These are phyloP conservation scores for Nepenthes mirabilis DNA, from an alignment of 148 eudicot species.

Conservation along the genomic window DNA sequence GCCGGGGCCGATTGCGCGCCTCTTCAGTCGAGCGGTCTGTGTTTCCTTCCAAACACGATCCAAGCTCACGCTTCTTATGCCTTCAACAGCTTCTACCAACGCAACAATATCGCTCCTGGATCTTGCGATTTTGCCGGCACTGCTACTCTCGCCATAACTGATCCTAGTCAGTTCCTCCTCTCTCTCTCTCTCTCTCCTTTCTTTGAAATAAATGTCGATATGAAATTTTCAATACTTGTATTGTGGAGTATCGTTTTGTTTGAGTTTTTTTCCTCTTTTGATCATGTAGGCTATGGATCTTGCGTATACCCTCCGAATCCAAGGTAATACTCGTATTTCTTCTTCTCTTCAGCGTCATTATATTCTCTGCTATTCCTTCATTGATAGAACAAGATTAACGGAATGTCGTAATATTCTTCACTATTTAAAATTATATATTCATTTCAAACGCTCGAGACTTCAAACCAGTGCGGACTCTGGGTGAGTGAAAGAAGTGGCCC, in stretches of 20 bases:
- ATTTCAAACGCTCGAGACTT: no score
- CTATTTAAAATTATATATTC: no score
- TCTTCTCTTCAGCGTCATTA: no score
- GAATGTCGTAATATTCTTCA: no score
- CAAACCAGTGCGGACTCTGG: no score
- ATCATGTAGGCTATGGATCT: conserved; percentile 49
- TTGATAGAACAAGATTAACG: no score
- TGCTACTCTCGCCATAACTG: conserved; percentile 53
- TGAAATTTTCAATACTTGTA: neutral
- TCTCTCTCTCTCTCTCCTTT: neutral
- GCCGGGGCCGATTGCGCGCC: conserved; percentile 63
- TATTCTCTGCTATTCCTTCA: no score
- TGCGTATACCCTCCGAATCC: conserved; percentile 62
- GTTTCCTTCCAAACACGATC: conserved; percentile 55
- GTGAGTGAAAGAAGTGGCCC: no score
- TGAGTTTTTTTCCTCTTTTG: neutral
- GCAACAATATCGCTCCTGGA: conserved; percentile 33
- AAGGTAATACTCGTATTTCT: conserved; percentile 21
- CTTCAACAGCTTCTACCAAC: conserved; percentile 56
- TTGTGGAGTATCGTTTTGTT: neutral
- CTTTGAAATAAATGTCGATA: neutral
- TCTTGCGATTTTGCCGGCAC: conserved; percentile 50
- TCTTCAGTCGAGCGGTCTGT: conserved; percentile 32
- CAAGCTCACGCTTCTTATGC: conserved; percentile 78
- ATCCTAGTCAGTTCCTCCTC: conserved; percentile 35